Percentiles rank a stretch among this genome's conserved stretches.
These are phyloP conservation scores for Boletus subluridellus DNA, from an alignment of 1,284 basidiomycete genomes.

Conservation along the genomic window DNA sequence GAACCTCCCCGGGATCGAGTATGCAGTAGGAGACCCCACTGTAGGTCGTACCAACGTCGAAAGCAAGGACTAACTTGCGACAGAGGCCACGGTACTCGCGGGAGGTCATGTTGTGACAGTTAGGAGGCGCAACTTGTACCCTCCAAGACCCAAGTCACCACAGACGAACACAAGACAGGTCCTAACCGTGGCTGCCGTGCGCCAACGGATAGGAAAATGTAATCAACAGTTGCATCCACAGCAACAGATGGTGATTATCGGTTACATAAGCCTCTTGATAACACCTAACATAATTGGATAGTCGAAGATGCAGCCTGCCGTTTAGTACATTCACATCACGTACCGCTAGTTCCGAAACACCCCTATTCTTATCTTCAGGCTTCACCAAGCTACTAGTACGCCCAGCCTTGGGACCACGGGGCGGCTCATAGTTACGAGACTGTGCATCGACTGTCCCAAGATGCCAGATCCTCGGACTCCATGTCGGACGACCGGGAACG, in stretches of 20 bases:
- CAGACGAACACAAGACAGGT: background rate
- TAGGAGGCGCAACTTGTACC: background rate
- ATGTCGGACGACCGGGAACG: too few species aligned
- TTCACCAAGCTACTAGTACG: background rate
- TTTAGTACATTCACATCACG: background rate
- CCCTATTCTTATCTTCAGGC: background rate
- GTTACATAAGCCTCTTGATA: too few species aligned
- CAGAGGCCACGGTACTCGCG: conserved; percentile 30
- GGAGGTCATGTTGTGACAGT: conserved; percentile 23
- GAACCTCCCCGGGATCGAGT: too few species aligned
- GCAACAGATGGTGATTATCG: background rate
- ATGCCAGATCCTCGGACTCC: background rate
- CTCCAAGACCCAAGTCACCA: background rate
- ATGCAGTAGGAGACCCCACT: too few species aligned
- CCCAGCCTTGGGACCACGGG: background rate
- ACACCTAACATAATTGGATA: too few species aligned
- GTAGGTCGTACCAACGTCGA: too few species aligned
- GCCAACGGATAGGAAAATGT: background rate
- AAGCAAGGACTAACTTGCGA: background rate
- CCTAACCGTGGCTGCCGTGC: background rate
- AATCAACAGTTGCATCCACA: background rate
- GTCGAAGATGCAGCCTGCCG: conserved; percentile 1
- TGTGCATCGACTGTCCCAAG: background rate
- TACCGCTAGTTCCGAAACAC: background rate
- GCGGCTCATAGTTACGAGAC: background rate